These are phyloP conservation scores for Cytospora mali DNA, from an alignment of 2,329 filamentous ascomycete genomes.

Conservation along the genomic window DNA sequence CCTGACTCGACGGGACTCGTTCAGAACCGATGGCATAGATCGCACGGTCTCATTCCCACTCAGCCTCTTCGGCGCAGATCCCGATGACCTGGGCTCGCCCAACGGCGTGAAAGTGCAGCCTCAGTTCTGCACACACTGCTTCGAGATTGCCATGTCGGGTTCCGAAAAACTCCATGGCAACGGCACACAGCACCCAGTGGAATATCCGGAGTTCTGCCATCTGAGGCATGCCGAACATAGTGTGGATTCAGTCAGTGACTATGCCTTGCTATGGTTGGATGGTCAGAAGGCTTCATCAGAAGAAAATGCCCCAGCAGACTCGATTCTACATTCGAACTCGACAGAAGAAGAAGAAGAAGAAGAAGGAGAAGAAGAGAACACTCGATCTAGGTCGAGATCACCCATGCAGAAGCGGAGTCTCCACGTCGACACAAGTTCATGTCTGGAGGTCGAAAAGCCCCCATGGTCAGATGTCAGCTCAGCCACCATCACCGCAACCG, in stretches of 20 bases:
- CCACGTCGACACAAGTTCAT: background rate
- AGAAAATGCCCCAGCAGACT: background rate
- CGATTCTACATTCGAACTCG: background rate
- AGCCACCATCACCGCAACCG: slow-evolving; percentile 4
- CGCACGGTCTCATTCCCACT: slow-evolving; percentile 12
- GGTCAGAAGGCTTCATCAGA: background rate
- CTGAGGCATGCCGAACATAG: background rate
- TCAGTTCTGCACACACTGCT: slow-evolving; percentile 18
- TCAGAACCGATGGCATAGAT: slow-evolving; percentile 9
- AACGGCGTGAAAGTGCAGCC: slow-evolving; percentile 8
- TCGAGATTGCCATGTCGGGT: slow-evolving; percentile 19
- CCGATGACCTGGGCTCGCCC: slow-evolving; percentile 5
- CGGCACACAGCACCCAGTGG: background rate
- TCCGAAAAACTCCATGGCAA: background rate
- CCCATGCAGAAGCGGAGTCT: background rate
- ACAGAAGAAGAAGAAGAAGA: no score
- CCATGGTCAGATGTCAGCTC: slow-evolving; percentile 10
- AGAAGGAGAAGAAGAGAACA: no score
- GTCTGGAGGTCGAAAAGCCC: slow-evolving; percentile 6
- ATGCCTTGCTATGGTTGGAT: slow-evolving; percentile 16
- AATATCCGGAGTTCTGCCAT: slow-evolving; percentile 17
- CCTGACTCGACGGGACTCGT: slow-evolving; percentile 9
- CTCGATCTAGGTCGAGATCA: background rate
- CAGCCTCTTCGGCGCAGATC: slow-evolving; percentile 10
- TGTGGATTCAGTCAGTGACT: slow-evolving; percentile 16